phyloP scores from a whole-genome alignment of 176 grass and related monocot genomes.

The Zoysia japonica region DNA sequence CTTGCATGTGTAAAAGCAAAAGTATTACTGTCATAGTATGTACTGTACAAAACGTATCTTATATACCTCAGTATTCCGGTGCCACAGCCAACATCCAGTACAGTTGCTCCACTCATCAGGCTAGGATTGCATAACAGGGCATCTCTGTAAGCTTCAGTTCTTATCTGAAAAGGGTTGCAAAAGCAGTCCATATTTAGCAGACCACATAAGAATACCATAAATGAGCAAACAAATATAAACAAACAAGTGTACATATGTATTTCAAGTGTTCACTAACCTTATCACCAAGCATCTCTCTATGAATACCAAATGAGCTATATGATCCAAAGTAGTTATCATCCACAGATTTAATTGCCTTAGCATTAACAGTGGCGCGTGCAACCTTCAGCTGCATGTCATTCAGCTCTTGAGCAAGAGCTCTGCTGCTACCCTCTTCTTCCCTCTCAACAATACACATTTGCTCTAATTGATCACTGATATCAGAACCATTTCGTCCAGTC shows the following conservation, averaged over 20 bases:
- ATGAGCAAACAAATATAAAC: neutral
- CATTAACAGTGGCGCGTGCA: conserved; percentile 51
- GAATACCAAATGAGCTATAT: conserved; percentile 90
- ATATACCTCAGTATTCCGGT: conserved; percentile 89
- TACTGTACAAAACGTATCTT: neutral
- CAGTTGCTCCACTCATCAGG: conserved; percentile 64
- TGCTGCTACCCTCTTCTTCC: neutral
- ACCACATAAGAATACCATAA: neutral
- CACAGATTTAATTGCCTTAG: conserved; percentile 67
- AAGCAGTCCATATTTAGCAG: neutral
- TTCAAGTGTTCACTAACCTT: conserved; percentile 54
- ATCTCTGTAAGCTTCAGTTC: conserved; percentile 88
- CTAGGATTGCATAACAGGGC: conserved; percentile 75
- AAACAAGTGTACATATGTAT: conserved; percentile 6
- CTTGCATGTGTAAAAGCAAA: neutral
- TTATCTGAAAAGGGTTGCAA: conserved; percentile 58
- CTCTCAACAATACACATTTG: conserved; percentile 25
- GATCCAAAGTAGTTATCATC: conserved; percentile 90
- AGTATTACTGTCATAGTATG: neutral
- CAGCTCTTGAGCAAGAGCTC: conserved; percentile 28
- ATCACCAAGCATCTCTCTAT: conserved; percentile 95
- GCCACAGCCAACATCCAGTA: conserved; percentile 98
- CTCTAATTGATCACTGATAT: conserved; percentile 35
- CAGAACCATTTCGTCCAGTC: conserved; percentile 19
- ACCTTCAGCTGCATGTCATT: conserved; percentile 61